These are phyloP conservation scores for Pisolithus tinctorius DNA, from an alignment of 768 basidiomycete genomes.

Conservation along the genomic window DNA sequence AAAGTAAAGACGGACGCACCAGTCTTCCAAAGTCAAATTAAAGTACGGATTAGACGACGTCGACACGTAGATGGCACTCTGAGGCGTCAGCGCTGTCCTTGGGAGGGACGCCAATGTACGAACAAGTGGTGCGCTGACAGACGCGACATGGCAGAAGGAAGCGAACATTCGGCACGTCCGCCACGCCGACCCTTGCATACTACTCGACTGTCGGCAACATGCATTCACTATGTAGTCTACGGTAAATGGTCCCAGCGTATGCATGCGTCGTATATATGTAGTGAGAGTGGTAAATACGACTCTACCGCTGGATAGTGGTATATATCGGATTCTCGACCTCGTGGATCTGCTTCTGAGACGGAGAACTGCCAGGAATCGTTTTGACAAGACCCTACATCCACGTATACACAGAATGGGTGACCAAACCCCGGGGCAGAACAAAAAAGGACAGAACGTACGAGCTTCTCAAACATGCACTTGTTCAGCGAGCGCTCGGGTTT, in stretches of 20 bases:
- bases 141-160: constrained; percentile 21
- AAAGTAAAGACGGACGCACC: constrained; percentile 43
- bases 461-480: constrained; percentile 92
- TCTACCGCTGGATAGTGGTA: constrained; percentile 77
- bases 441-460: constrained; percentile 48
- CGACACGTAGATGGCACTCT: constrained; percentile 64
- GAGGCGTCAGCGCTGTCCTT: constrained; percentile 23
- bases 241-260: neutral
- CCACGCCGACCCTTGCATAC: too few species aligned
- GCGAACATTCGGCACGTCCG: too few species aligned
- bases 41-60: constrained; percentile 78
- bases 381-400: constrained; percentile 73
- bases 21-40: constrained; percentile 88
- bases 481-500: constrained; percentile 85
- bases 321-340: constrained; percentile 83
- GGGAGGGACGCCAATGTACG: constrained; percentile 12
- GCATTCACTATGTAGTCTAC: constrained; percentile 1
- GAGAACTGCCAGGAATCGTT: constrained; percentile 83
- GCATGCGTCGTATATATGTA: constrained; percentile 4
- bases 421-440: neutral
- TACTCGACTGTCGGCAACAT: neutral
- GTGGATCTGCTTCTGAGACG: constrained; percentile 78
- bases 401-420: neutral
- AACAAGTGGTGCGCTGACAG: constrained; percentile 10
- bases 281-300: neutral